Percentiles rank a stretch among this genome's conserved stretches.
Conservation (phyloP, 2,329 filamentous ascomycete genomes). For the Talaromyces sp. region DNA sequence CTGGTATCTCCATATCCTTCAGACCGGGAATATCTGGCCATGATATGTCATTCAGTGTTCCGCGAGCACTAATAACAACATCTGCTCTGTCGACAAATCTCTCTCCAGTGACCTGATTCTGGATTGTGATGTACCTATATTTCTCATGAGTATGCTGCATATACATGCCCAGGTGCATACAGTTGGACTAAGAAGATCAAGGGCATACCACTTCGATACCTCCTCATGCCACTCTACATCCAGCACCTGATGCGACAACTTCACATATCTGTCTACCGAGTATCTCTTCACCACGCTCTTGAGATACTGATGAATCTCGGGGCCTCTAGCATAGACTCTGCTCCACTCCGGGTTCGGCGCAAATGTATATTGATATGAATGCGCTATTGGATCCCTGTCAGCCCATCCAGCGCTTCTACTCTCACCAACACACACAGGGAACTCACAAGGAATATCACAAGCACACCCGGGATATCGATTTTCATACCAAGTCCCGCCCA, state of each 20-base stretch:
- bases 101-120: background rate
- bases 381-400: constrained; percentile 22
- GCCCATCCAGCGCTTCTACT: background rate
- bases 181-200: background rate
- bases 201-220: constrained; percentile 26
- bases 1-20: constrained; percentile 22
- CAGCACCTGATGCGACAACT: constrained; percentile 45
- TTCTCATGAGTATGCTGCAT: background rate
- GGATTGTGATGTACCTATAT: background rate
- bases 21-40: constrained; percentile 25
- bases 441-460: constrained; percentile 13
- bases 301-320: constrained; percentile 51
- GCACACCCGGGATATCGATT: constrained; percentile 20
- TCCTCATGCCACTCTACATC: constrained; percentile 45
- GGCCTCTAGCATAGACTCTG: constrained; percentile 47
- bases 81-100: constrained; percentile 20
- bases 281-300: constrained; percentile 45
- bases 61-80: constrained; percentile 25
- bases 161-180: background rate
- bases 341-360: constrained; percentile 49
- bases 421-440: background rate
- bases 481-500: constrained; percentile 21
- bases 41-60: constrained; percentile 40
- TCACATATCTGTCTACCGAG: constrained; percentile 48
- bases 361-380: constrained; percentile 52